Percentiles rank a stretch among this genome's conserved stretches.
Conservation (phyloP, 164 flowering plant species). For the Umbellularia californica region DNA sequence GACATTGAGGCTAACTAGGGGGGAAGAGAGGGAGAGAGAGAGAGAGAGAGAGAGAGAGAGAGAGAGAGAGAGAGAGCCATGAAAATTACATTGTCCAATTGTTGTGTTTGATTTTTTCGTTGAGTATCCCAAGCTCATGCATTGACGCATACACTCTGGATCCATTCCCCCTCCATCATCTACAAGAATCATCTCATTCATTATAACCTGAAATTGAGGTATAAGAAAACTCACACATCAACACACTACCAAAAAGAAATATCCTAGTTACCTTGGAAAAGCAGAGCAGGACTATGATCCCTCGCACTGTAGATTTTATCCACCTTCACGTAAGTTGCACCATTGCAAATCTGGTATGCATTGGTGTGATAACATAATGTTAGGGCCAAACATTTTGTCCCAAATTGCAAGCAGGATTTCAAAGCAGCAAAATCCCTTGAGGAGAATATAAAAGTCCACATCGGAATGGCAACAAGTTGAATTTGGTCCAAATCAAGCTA, state of each 20-base stretch:
- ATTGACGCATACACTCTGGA: slow-evolving; percentile 67
- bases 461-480: background rate
- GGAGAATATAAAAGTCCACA: background rate
- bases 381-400: background rate
- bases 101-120: slow-evolving; percentile 75
- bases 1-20: background rate
- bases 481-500: no score
- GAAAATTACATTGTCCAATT: slow-evolving; percentile 77
- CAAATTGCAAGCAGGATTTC: background rate
- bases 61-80: no score
- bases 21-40: background rate
- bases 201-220: background rate
- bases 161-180: slow-evolving; percentile 99
- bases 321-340: slow-evolving; percentile 85
- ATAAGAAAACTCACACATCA: background rate
- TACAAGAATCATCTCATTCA: slow-evolving; percentile 21
- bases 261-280: slow-evolving; percentile 57
- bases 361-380: background rate
- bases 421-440: slow-evolving; percentile 1
- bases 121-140: slow-evolving; percentile 98
- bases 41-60: no score
- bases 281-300: slow-evolving; percentile 73
- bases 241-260: background rate
- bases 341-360: slow-evolving; percentile 54
- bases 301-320: slow-evolving; percentile 58